Conservation (phyloP, 2,329 filamentous ascomycete species). For the Colletotrichum shisoi region DNA sequence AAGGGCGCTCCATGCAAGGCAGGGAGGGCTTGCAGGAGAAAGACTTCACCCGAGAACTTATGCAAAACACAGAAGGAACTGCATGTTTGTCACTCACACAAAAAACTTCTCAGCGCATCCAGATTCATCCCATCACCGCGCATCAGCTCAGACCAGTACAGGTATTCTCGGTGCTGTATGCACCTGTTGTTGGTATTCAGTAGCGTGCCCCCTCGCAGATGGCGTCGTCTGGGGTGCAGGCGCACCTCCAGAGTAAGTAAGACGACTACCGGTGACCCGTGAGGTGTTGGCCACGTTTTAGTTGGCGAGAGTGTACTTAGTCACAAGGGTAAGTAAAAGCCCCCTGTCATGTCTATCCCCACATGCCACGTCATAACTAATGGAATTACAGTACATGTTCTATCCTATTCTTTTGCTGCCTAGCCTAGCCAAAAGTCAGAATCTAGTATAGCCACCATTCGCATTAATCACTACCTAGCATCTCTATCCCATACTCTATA, state of each 20-base stretch:
- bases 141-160: neutral
- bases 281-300: neutral
- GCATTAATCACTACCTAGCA: no score
- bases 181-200: neutral
- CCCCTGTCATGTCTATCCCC: no score
- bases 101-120: no score
- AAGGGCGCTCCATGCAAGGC: constrained; percentile 34
- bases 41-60: constrained; percentile 2
- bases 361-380: no score
- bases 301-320: constrained; percentile 6
- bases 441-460: no score
- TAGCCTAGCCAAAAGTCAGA: no score
- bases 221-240: constrained; percentile 16
- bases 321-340: no score
- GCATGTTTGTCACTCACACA: neutral
- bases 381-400: no score
- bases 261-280: neutral
- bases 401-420: no score
- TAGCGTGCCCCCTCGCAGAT: constrained; percentile 1
- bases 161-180: neutral
- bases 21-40: constrained; percentile 14
- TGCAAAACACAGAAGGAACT: constrained; percentile 9
- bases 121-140: no score
- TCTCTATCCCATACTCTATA: no score
- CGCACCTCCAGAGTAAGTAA: no score